Conservation (phyloP, 345 rosid genomes). For the Heritiera fomes region DNA sequence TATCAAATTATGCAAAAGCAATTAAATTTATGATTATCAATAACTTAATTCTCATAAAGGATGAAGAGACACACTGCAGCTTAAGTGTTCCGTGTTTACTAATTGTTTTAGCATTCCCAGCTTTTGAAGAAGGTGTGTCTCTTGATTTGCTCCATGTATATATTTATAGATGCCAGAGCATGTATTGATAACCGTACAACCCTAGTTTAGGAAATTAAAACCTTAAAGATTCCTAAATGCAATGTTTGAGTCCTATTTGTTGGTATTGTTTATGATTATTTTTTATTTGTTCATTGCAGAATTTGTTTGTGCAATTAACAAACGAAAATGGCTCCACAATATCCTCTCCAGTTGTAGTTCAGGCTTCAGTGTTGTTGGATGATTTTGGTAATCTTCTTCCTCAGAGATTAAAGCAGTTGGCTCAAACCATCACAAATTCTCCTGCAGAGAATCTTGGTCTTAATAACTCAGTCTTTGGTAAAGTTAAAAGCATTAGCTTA, state of each 20-base stretch:
- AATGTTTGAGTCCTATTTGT: not conserved
- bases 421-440: conserved; percentile 50
- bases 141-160: not conserved
- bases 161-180: not conserved
- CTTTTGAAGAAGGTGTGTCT: not conserved
- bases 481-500: conserved; percentile 58
- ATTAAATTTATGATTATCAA: conserved; percentile 8
- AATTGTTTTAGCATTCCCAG: not conserved
- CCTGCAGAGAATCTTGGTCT: conserved; percentile 69
- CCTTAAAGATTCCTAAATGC: not conserved
- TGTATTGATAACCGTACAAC: not conserved
- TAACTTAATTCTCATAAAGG: not conserved
- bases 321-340: conserved; percentile 68
- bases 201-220: not conserved
- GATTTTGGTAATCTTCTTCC: conserved; percentile 48
- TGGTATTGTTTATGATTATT: not conserved
- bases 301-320: conserved; percentile 40
- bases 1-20: not conserved
- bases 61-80: not conserved
- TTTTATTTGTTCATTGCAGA: conserved; percentile 14
- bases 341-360: conserved; percentile 44
- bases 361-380: conserved; percentile 52
- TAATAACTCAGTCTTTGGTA: conserved; percentile 68
- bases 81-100: not conserved
- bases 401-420: conserved; percentile 62